phyloP scores from a whole-genome alignment of 2,329 filamentous ascomycete species.

The Macrophomina pseudophaseolina region DNA sequence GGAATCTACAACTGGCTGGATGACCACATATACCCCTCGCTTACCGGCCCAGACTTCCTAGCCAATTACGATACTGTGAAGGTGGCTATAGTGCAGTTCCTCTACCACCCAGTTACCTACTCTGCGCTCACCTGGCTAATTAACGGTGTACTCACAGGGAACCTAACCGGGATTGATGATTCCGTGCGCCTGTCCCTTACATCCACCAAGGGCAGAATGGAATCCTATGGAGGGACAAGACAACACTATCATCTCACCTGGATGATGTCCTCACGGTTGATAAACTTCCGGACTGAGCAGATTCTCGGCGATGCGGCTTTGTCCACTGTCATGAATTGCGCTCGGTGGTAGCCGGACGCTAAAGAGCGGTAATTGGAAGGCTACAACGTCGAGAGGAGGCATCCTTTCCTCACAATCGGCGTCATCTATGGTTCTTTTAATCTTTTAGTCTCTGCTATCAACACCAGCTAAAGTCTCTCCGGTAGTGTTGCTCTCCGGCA shows the following conservation, averaged over 20 bases:
- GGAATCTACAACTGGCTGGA: neutral
- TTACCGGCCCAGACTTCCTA: neutral
- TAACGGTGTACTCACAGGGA: neutral
- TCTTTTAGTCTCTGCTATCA: slow-evolving; percentile 30
- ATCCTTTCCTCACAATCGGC: slow-evolving; percentile 31
- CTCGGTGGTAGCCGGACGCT: slow-evolving; percentile 32
- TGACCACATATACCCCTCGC: neutral
- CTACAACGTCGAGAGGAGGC: slow-evolving; percentile 30
- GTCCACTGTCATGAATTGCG: slow-evolving; percentile 34
- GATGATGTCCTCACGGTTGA: neutral
- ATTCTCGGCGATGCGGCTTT: slow-evolving; percentile 32
- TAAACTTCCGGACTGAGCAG: neutral
- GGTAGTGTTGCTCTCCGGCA: slow-evolving; percentile 29
- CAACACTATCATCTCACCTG: neutral
- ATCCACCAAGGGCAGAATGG: neutral
- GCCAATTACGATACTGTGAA: neutral
- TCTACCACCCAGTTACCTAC: neutral
- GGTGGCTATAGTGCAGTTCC: neutral
- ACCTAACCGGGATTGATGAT: neutral
- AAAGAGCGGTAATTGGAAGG: slow-evolving; percentile 31
- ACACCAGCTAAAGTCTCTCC: slow-evolving; percentile 29
- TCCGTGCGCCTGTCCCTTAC: neutral
- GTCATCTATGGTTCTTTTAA: slow-evolving; percentile 31
- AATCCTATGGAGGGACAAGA: slow-evolving; percentile 7
- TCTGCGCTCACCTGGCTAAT: neutral